These are phyloP conservation scores for Nicotiana knightiana DNA, from an alignment of 257 asterid species.

Conservation along the genomic window DNA sequence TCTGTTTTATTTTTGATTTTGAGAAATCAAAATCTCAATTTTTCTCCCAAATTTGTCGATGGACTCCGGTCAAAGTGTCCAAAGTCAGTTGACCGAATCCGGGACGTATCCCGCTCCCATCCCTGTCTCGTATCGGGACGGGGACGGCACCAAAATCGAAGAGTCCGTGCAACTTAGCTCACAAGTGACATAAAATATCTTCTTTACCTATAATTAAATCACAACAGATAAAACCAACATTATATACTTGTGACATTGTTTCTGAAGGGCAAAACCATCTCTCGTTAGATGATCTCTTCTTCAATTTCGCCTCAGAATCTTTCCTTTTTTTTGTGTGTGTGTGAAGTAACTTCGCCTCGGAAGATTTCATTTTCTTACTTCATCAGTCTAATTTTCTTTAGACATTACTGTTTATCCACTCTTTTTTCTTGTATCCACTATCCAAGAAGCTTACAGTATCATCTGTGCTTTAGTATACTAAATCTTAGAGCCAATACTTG, in stretches of 20 bases:
- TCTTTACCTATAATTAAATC: background rate
- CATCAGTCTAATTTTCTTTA: background rate
- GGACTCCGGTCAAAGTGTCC: too few relatives aligned
- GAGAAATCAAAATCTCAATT: too few relatives aligned
- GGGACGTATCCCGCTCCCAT: too few relatives aligned
- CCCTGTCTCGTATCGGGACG: too few relatives aligned
- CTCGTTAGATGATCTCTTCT: background rate
- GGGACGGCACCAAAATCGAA: too few relatives aligned
- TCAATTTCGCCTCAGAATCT: background rate
- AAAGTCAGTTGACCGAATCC: too few relatives aligned
- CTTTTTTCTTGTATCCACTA: background rate
- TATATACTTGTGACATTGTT: background rate
- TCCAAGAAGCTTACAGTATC: background rate
- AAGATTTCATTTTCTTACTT: background rate
- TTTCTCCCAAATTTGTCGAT: too few relatives aligned
- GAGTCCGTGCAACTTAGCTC: too few relatives aligned
- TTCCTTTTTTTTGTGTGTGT: background rate
- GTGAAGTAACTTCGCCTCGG: background rate
- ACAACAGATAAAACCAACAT: background rate
- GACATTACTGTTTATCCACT: background rate
- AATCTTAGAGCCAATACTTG: background rate
- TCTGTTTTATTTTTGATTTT: too few relatives aligned
- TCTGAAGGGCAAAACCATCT: background rate
- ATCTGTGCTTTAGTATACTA: background rate
- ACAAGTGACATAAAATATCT: background rate